A percentile compares a stretch with the other conserved stretches of the same genome.
Evolutionary conservation across 495 filamentous ascomycete genomes (phyloP).

Genomic region (Aspergillus wentii): DNA sequence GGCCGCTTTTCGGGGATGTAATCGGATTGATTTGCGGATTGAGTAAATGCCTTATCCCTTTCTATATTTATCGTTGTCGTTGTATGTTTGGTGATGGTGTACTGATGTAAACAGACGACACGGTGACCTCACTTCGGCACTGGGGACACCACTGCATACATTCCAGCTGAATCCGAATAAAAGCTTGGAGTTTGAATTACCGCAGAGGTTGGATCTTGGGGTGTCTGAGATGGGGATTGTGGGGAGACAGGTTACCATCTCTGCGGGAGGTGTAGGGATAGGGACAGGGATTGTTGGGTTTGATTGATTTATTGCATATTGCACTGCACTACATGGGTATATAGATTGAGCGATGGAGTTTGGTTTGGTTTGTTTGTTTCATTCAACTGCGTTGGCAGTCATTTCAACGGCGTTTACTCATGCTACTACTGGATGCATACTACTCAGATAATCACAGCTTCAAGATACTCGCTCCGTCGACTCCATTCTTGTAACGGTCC

Average conservation of each 20-base stretch:
- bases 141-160: conserved; percentile 14
- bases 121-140: conserved; percentile 26
- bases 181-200: conserved; percentile 44
- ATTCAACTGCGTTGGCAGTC: too few species aligned
- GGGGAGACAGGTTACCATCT: conserved; percentile 31
- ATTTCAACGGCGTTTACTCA: too few species aligned
- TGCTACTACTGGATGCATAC: neutral
- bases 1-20: conserved; percentile 7
- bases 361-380: too few species aligned
- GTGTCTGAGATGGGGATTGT: conserved; percentile 39
- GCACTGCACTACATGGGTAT: neutral
- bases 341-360: too few species aligned
- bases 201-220: conserved; percentile 54
- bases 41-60: conserved; percentile 21
- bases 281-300: conserved; percentile 36
- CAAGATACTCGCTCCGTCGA: conserved; percentile 15
- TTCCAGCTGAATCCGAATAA: conserved; percentile 14
- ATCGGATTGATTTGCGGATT: conserved; percentile 26
- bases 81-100: neutral
- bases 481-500: conserved; percentile 55
- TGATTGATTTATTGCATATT: conserved; percentile 18
- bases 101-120: conserved; percentile 21
- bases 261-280: conserved; percentile 19
- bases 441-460: conserved; percentile 15
- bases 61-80: neutral